A percentile compares a stretch with the other conserved stretches of the same genome.
Conservation (phyloP, 345 rosid species). For the Geranium rotundifolium region DNA sequence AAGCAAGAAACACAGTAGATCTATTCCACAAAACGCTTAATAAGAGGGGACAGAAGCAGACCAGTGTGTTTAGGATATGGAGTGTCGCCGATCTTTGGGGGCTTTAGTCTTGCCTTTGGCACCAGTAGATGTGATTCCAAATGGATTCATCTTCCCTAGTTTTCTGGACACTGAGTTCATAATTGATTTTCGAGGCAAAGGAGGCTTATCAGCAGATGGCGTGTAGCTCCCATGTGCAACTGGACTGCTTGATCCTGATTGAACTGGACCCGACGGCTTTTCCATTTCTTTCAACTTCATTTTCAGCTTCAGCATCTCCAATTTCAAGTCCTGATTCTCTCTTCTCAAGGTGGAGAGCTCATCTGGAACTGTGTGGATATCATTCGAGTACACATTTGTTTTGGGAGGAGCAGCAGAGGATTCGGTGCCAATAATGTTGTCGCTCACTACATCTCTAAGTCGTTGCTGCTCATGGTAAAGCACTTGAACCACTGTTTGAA, state of each 20-base stretch:
- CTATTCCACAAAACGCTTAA: constrained; percentile 1
- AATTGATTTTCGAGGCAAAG: constrained; percentile 65
- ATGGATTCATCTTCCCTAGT: constrained; percentile 72
- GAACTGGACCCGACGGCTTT: constrained; percentile 12
- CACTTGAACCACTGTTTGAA: constrained; percentile 88
- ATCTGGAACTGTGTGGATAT: constrained; percentile 38
- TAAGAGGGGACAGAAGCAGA: neutral
- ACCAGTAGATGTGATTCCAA: constrained; percentile 37
- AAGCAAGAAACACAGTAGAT: constrained; percentile 5
- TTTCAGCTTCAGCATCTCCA: constrained; percentile 71
- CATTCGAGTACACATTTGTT: constrained; percentile 19
- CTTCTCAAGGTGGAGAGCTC: constrained; percentile 52
- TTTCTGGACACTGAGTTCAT: constrained; percentile 64
- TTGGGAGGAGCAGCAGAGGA: constrained; percentile 30
- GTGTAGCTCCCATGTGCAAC: neutral
- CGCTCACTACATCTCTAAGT: constrained; percentile 52
- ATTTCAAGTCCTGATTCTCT: constrained; percentile 76
- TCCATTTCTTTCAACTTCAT: constrained; percentile 74
- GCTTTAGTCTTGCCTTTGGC: constrained; percentile 49
- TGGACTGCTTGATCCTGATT: constrained; percentile 28
- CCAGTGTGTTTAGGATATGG: constrained; percentile 50
- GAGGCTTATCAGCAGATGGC: constrained; percentile 60
- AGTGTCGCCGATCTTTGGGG: constrained; percentile 68
- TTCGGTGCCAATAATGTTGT: constrained; percentile 19
- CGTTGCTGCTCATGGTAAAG: constrained; percentile 91